Conservation (phyloP, 345 rosid species). For the Gossypium turneri region DNA sequence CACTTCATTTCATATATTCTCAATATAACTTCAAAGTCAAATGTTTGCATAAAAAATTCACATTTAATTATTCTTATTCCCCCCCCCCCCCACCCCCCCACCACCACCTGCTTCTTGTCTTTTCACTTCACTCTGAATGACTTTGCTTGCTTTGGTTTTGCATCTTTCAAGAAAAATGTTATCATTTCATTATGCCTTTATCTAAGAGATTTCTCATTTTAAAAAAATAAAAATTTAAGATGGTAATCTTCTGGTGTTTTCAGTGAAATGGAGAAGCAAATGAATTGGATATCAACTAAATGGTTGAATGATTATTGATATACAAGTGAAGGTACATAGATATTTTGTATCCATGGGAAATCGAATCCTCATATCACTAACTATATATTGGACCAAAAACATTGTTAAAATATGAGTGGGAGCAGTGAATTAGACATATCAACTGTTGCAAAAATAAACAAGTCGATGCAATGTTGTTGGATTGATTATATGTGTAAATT, state of each 20-base stretch:
- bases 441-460: not conserved
- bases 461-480: not conserved
- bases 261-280: not conserved
- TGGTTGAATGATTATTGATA: not conserved
- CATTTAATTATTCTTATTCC: conserved; percentile 6
- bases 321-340: not conserved
- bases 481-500: not conserved
- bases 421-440: not conserved
- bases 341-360: not conserved
- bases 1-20: not conserved
- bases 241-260: too few species aligned
- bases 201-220: not conserved
- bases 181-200: not conserved
- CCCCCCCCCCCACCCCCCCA: not conserved
- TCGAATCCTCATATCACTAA: not conserved
- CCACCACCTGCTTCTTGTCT: not conserved
- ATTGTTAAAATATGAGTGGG: conserved; percentile 5
- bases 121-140: not conserved
- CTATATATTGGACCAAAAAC: not conserved
- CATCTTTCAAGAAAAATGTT: not conserved
- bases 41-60: not conserved
- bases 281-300: not conserved
- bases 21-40: not conserved
- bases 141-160: not conserved
- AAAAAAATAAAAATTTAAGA: too few species aligned